A percentile compares a stretch with the other conserved stretches of the same genome.
Conservation (phyloP, 805 yeast genomes). For the Nematodospora valgi region DNA sequence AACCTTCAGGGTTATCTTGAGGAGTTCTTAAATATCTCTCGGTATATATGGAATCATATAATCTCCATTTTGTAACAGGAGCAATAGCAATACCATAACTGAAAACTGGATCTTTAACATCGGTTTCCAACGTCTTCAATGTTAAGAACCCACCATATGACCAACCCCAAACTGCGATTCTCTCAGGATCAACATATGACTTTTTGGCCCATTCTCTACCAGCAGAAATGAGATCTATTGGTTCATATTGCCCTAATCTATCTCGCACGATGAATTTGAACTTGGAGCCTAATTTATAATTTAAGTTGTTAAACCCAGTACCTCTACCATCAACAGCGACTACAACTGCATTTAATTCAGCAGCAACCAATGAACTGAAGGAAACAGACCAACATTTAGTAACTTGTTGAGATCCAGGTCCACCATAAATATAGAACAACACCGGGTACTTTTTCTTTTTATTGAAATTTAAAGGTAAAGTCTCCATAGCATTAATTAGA, state of each 20-base stretch:
- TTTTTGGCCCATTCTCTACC: constrained; percentile 67
- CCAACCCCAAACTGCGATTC: constrained; percentile 84
- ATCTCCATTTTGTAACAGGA: constrained; percentile 77
- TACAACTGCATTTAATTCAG: constrained; percentile 77
- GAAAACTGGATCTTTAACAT: constrained; percentile 52
- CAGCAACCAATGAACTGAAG: constrained; percentile 74
- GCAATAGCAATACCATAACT: constrained; percentile 81
- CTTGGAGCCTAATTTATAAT: constrained; percentile 39
- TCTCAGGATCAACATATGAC: constrained; percentile 56
- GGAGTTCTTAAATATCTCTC: constrained; percentile 72
- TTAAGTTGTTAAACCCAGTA: constrained; percentile 78
- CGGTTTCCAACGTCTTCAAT: constrained; percentile 68
- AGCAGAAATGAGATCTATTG: constrained; percentile 81
- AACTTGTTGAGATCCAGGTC: constrained; percentile 91
- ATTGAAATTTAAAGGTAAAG: constrained; percentile 72
- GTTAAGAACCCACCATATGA: constrained; percentile 82
- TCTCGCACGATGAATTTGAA: constrained; percentile 82
- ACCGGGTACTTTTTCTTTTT: constrained; percentile 69
- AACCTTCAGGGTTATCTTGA: constrained; percentile 45
- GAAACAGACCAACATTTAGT: constrained; percentile 53
- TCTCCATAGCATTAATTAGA: constrained; percentile 66
- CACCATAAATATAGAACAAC: constrained; percentile 88
- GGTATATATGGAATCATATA: constrained; percentile 76
- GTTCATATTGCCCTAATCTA: constrained; percentile 76
- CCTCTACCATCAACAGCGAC: constrained; percentile 98